phyloP scores from a whole-genome alignment of 805 yeast species.

The Schwanniomyces polymorphus region DNA sequence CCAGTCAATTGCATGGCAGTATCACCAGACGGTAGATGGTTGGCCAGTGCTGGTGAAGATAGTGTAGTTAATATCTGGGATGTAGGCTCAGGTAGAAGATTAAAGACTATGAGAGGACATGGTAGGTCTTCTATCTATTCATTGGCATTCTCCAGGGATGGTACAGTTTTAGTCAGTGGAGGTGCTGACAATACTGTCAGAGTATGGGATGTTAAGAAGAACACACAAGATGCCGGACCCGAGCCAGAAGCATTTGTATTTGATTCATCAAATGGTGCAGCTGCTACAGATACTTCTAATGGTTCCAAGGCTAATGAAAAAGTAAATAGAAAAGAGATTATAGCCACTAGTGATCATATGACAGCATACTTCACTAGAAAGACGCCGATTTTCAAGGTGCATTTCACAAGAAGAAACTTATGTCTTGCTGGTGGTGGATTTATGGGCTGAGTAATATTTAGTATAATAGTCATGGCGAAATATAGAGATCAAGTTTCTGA shows the following conservation, averaged over 20 bases:
- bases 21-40: slow-evolving; percentile 96
- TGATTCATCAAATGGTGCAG: slow-evolving; percentile 5
- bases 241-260: slow-evolving; percentile 67
- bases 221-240: slow-evolving; percentile 76
- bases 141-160: slow-evolving; percentile 80
- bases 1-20: slow-evolving; percentile 83
- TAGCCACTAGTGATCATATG: slow-evolving; percentile 87
- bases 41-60: slow-evolving; percentile 95
- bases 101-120: slow-evolving; percentile 94
- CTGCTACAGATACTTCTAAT: slow-evolving; percentile 9
- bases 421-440: slow-evolving; percentile 94
- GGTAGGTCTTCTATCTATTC: slow-evolving; percentile 86
- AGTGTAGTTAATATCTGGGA: slow-evolving; percentile 90
- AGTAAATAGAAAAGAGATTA: slow-evolving; percentile 63
- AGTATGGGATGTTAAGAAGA: slow-evolving; percentile 92
- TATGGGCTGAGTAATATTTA: slow-evolving; percentile 15
- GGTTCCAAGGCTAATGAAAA: slow-evolving; percentile 37
- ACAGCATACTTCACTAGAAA: slow-evolving; percentile 91
- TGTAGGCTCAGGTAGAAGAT: slow-evolving; percentile 82
- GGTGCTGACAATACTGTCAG: slow-evolving; percentile 92
- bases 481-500: too few species aligned
- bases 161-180: slow-evolving; percentile 84
- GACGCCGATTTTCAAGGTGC: slow-evolving; percentile 91
- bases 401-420: slow-evolving; percentile 85
- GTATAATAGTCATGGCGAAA: background rate